Percentiles rank a stretch among this genome's conserved stretches.
These are phyloP conservation scores for Globisporangium heterothallicum DNA, from an alignment of 352 stramenopile genomes.

Conservation along the genomic window DNA sequence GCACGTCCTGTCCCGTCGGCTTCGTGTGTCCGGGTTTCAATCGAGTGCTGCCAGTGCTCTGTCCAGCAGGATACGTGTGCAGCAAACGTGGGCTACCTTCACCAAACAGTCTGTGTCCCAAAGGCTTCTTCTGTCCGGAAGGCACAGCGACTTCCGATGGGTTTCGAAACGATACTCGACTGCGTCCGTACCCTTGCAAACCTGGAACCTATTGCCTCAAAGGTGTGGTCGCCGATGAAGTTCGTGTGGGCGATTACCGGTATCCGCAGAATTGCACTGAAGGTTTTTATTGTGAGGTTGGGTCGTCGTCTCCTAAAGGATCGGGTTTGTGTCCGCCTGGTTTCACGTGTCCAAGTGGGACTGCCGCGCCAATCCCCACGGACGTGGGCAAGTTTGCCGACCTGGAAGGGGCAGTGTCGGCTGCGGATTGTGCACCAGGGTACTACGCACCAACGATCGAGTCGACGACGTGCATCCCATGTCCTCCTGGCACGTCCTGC, in stretches of 20 bases:
- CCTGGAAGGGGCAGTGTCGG: conserved; percentile 87
- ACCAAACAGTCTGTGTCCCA: conserved; percentile 91
- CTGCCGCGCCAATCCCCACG: conserved; percentile 90
- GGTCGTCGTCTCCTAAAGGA: conserved; percentile 88
- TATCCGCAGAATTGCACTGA: conserved; percentile 92
- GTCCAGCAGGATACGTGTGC: conserved; percentile 91
- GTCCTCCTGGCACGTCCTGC: conserved; percentile 89
- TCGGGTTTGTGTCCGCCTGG: conserved; percentile 91
- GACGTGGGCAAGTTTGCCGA: conserved; percentile 89
- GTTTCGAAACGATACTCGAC: conserved; percentile 95
- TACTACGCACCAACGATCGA: conserved; percentile 97
- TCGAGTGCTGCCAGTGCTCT: conserved; percentile 88
- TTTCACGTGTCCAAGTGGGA: conserved; percentile 93
- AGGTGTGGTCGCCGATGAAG: conserved; percentile 88
- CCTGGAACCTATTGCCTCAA: conserved; percentile 95
- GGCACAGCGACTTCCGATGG: conserved; percentile 92
- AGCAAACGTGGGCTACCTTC: conserved; percentile 73
- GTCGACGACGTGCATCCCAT: conserved; percentile 89
- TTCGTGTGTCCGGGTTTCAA: conserved; percentile 94
- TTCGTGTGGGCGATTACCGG: conserved; percentile 80
- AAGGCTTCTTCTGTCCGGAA: conserved; percentile 94
- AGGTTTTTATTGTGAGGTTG: conserved; percentile 95
- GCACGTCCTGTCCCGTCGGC: conserved; percentile 84
- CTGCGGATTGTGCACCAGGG: conserved; percentile 90
- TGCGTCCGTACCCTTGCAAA: conserved; percentile 93